These are phyloP conservation scores for Hyphopichia fennica DNA, from an alignment of 1,139 yeast species.

Conservation along the genomic window DNA sequence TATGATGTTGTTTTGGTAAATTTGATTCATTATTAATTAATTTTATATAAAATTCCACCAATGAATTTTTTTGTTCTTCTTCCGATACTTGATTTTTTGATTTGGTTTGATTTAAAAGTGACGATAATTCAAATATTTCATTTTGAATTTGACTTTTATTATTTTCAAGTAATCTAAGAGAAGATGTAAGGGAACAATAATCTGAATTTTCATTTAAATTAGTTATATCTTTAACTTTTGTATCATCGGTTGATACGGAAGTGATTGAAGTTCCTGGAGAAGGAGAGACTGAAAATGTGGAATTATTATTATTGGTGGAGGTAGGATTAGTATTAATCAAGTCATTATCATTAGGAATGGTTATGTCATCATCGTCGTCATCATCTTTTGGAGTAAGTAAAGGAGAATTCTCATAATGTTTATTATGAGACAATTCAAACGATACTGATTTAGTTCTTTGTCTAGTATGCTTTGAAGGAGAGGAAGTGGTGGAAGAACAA, in stretches of 20 bases:
- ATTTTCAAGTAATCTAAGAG: slow-evolving; percentile 30
- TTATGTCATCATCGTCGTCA: slow-evolving; percentile 29
- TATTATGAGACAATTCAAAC: slow-evolving; percentile 23
- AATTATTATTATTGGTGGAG: slow-evolving; percentile 1
- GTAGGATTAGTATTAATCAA: slow-evolving; percentile 1
- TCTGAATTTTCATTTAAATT: slow-evolving; percentile 30
- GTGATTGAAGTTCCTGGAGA: not conserved
- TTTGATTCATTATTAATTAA: slow-evolving; percentile 29
- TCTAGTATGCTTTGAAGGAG: slow-evolving; percentile 8
- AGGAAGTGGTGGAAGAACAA: not conserved
- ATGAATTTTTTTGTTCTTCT: slow-evolving; percentile 16
- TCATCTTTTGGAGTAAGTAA: slow-evolving; percentile 47
- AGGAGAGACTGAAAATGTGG: slow-evolving; percentile 1
- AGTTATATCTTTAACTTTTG: not conserved
- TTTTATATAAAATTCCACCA: slow-evolving; percentile 28
- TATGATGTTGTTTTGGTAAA: slow-evolving; percentile 37
- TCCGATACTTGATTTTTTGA: not conserved
- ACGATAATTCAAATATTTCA: slow-evolving; percentile 36
- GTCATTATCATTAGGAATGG: not conserved
- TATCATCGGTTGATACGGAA: not conserved
- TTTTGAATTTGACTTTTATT: slow-evolving; percentile 24
- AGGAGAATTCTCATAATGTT: slow-evolving; percentile 32
- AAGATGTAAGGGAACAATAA: slow-evolving; percentile 37
- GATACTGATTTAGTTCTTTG: slow-evolving; percentile 22
- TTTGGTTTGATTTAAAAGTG: slow-evolving; percentile 18